Evolutionary conservation across 768 basidiomycete species (phyloP).

Genomic region (Postia placenta): DNA sequence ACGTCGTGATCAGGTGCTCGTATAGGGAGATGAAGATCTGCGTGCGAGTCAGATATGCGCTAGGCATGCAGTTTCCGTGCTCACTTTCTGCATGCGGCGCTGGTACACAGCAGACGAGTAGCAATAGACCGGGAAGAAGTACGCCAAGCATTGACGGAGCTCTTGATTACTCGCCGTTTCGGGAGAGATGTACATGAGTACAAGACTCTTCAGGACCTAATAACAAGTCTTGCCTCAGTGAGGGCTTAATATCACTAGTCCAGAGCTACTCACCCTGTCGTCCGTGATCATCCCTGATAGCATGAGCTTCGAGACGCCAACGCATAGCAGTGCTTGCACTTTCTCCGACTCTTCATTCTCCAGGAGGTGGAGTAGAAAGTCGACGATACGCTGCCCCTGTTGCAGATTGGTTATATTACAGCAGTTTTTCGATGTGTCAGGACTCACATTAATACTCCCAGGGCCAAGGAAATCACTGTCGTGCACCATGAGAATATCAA

Average conservation of each 20-base stretch:
- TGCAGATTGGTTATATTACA: neutral
- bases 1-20: constrained; percentile 48
- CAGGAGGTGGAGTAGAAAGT: constrained; percentile 54
- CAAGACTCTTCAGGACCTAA: constrained; percentile 43
- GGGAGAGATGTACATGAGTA: constrained; percentile 69
- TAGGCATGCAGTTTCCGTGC: constrained; percentile 17
- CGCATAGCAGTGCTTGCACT: constrained; percentile 65
- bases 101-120: constrained; percentile 77
- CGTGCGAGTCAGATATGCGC: neutral
- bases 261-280: constrained; percentile 46
- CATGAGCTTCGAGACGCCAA: constrained; percentile 85
- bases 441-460: constrained; percentile 29
- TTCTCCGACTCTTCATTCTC: constrained; percentile 50
- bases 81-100: constrained; percentile 57
- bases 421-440: neutral
- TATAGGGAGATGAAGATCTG: constrained; percentile 73
- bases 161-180: constrained; percentile 77
- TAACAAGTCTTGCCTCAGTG: too few relatives aligned
- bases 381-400: constrained; percentile 55
- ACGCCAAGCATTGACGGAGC: constrained; percentile 78
- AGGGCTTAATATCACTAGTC: neutral
- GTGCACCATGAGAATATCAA: constrained; percentile 85
- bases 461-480: constrained; percentile 56
- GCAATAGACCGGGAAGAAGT: constrained; percentile 84
- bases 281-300: constrained; percentile 72